Conservation (phyloP, 805 yeast genomes). For the Candida ortonii region DNA sequence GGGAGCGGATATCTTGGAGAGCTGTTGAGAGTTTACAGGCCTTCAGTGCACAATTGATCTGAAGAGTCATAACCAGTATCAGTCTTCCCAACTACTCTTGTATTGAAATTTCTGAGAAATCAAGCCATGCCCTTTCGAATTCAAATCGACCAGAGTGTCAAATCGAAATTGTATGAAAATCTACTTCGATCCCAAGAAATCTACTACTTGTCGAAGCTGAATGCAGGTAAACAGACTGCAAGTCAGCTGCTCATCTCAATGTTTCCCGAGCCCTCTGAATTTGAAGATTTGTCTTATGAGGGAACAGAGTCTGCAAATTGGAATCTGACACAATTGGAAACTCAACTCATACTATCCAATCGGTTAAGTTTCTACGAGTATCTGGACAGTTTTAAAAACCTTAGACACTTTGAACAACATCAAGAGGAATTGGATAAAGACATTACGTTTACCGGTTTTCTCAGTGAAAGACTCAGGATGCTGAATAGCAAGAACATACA, state of each 20-base stretch:
- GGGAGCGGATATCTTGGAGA: too few relatives aligned
- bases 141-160: constrained; percentile 7
- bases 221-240: constrained; percentile 4
- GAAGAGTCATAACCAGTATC: too few relatives aligned
- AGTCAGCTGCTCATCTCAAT: constrained; percentile 5
- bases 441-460: too few relatives aligned
- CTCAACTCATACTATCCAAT: constrained; percentile 9
- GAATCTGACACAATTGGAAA: constrained; percentile 14
- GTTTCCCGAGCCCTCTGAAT: constrained; percentile 1
- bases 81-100: too few relatives aligned
- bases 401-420: constrained; percentile 1
- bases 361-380: constrained; percentile 12
- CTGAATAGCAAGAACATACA: too few relatives aligned
- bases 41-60: too few relatives aligned
- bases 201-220: constrained; percentile 11
- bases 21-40: too few relatives aligned
- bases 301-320: background rate
- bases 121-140: constrained; percentile 12
- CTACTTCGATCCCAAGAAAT: constrained; percentile 7
- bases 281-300: constrained; percentile 4
- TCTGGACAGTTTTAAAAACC: background rate
- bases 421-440: too few relatives aligned
- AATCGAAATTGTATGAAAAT: constrained; percentile 7
- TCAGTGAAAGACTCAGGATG: too few relatives aligned
- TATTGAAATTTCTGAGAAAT: background rate